These are phyloP conservation scores for Mucor circinelloides DNA, from an alignment of 371 early-diverging fungal genomes.

Conservation along the genomic window DNA sequence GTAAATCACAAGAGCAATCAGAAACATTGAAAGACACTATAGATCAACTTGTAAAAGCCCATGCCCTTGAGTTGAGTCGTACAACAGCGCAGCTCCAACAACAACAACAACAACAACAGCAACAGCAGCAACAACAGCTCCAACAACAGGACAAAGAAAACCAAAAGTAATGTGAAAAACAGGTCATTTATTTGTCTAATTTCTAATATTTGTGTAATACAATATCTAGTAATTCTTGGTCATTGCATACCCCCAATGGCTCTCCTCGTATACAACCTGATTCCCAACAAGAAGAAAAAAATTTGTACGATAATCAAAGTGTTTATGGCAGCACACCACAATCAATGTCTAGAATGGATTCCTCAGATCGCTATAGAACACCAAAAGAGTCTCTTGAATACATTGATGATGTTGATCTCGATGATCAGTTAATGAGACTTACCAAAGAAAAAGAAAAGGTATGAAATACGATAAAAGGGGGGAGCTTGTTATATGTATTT, in stretches of 20 bases:
- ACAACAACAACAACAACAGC: neutral
- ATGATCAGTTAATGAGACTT: constrained; percentile 26
- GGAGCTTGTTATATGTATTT: neutral
- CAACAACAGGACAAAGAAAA: constrained; percentile 9
- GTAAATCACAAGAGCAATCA: constrained; percentile 13
- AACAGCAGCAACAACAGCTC: constrained; percentile 4
- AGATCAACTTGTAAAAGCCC: constrained; percentile 20
- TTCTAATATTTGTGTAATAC: neutral
- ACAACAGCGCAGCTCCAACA: neutral
- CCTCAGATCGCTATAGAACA: neutral
- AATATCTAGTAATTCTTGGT: neutral
- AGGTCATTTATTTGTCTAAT: constrained; percentile 1
- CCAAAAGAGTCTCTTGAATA: constrained; percentile 1
- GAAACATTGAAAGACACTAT: constrained; percentile 12
- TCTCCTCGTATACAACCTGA: constrained; percentile 21
- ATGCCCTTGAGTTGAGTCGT: constrained; percentile 8
- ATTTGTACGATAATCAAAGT: neutral
- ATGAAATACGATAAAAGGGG: neutral
- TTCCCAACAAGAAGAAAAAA: neutral
- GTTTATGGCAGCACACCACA: neutral
- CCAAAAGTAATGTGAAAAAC: constrained; percentile 4
- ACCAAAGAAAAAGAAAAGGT: constrained; percentile 36
- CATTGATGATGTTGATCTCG: constrained; percentile 16
- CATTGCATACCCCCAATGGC: constrained; percentile 23
- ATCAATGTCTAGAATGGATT: neutral